A percentile compares a stretch with the other conserved stretches of the same genome.
Evolutionary conservation across 2,329 filamentous ascomycete genomes (phyloP).

Genomic region (Cytospora paraplurivora): DNA sequence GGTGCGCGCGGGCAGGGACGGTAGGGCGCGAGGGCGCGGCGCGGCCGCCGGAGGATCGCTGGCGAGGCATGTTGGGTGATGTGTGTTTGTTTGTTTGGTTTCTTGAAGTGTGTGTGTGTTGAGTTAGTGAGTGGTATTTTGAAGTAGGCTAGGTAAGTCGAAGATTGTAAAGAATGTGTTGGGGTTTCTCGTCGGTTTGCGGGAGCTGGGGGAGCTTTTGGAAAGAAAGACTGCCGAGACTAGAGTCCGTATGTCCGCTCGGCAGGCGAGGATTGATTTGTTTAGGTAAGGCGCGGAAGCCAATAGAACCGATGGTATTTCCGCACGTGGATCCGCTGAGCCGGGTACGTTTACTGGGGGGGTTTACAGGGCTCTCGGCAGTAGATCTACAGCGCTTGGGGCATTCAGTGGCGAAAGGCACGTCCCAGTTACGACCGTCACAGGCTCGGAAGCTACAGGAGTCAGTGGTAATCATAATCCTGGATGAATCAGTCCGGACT

Average conservation of each 20-base stretch:
- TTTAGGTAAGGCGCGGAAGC: constrained; percentile 32
- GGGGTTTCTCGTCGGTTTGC: constrained; percentile 5
- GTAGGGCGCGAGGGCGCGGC: constrained; percentile 66
- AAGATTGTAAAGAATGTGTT: constrained; percentile 8
- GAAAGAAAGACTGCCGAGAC: constrained; percentile 31
- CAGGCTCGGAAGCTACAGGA: background rate
- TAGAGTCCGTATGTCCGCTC: constrained; percentile 26
- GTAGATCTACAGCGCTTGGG: background rate
- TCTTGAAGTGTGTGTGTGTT: constrained; percentile 13
- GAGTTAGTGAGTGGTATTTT: constrained; percentile 18
- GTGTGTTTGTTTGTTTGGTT: constrained; percentile 3
- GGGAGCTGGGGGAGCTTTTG: constrained; percentile 27
- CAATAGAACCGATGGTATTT: constrained; percentile 34
- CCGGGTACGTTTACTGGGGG: constrained; percentile 31
- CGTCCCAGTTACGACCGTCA: background rate
- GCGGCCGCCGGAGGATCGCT: constrained; percentile 64
- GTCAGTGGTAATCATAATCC: background rate
- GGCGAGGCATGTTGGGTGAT: constrained; percentile 69
- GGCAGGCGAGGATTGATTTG: constrained; percentile 31
- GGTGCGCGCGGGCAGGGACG: constrained; percentile 58
- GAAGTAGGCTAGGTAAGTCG: constrained; percentile 16
- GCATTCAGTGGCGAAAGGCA: background rate
- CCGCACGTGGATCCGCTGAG: constrained; percentile 30
- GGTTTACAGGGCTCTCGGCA: background rate
- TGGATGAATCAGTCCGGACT: too few relatives aligned